Base-by-base conservation (phyloP, 2,329 filamentous ascomycete genomes). In the Curvularia spicifera region DNA sequence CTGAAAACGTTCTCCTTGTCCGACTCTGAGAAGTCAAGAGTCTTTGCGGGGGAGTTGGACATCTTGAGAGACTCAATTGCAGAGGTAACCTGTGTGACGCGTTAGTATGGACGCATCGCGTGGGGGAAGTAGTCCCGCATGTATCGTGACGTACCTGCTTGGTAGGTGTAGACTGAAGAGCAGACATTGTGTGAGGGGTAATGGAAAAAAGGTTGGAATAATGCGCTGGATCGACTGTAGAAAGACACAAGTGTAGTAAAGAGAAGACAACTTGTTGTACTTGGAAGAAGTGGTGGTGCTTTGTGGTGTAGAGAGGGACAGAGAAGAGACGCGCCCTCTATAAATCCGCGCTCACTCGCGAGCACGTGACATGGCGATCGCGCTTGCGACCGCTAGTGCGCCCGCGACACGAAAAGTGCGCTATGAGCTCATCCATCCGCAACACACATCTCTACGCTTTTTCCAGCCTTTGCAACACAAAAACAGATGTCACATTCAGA, bases 51-150 rank as follows among this genome's bases (percentile, higher is more conserved):
- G 0, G 92, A 95, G 70, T 96, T 91, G 64, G 77, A 82, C 87
- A 97, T 96, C 82, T 94, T 96, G 78, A 98, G 85, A 70, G 87
- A 87, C 79, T 95, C 89, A 75, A 98, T 89, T 71, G 88, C 92
- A 73, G 91, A 89, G 72, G 93, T 91, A 82, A 90, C 90, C 94
- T 98, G 39, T 61, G 60, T 50, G 47, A 66, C 57, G 54, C 64
- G 74, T 81, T 71, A 79, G 78, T 78, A 77, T 63, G 65, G 64
- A 62, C 63, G 70, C 56, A 57, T 69, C 52, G 31, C 20, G 45
- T n/a, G 9, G 22, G 10, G 31, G 10, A 70, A 72, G 75, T 57
- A 73, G 46, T 46, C 44, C 44, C 44, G 63, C 64, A 65, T 67
- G 58, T 59, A 59, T 18, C 56, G 64, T 59, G 62, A 69, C 84